Evolutionary conservation across 2,329 filamentous ascomycete genomes (phyloP).

Genomic region (Stachybotrys chlorohalonatus): DNA sequence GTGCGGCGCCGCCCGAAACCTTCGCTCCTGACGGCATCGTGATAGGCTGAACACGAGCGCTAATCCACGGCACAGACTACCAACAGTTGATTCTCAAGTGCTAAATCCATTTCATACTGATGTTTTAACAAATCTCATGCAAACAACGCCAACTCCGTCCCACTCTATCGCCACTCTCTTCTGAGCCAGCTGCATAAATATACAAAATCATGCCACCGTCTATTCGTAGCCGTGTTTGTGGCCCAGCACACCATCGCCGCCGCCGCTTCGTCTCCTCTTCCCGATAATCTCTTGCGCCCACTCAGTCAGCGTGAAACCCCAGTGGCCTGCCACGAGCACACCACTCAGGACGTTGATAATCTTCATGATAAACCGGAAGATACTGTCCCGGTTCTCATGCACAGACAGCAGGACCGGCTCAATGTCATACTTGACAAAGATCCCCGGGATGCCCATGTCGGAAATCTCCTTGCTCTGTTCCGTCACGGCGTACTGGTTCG

Average conservation of each 20-base stretch:
- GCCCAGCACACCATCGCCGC: constrained; percentile 41
- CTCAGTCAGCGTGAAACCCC: constrained; percentile 78
- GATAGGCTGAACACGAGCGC: background rate
- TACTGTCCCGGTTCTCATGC: constrained; percentile 67
- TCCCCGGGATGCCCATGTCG: constrained; percentile 68
- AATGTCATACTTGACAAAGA: constrained; percentile 99
- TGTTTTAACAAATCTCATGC: background rate
- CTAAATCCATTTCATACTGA: background rate
- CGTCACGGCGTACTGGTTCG: constrained; percentile 97
- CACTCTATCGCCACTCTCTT: background rate
- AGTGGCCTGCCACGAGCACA: constrained; percentile 86
- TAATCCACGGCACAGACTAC: background rate
- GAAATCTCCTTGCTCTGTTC: constrained; percentile 67
- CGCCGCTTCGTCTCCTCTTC: constrained; percentile 32
- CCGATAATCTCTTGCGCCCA: constrained; percentile 56
- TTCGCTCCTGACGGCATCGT: background rate
- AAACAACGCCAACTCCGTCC: background rate
- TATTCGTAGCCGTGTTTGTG: constrained; percentile 28
- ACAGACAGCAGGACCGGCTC: constrained; percentile 87
- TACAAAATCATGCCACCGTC: background rate
- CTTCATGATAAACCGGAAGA: constrained; percentile 69
- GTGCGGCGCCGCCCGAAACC: background rate
- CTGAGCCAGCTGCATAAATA: background rate
- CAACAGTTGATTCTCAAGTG: background rate
- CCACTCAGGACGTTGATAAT: constrained; percentile 86